These are phyloP conservation scores for Cnidoscolus chayamansa DNA, from an alignment of 441 rosid species.

Conservation along the genomic window DNA sequence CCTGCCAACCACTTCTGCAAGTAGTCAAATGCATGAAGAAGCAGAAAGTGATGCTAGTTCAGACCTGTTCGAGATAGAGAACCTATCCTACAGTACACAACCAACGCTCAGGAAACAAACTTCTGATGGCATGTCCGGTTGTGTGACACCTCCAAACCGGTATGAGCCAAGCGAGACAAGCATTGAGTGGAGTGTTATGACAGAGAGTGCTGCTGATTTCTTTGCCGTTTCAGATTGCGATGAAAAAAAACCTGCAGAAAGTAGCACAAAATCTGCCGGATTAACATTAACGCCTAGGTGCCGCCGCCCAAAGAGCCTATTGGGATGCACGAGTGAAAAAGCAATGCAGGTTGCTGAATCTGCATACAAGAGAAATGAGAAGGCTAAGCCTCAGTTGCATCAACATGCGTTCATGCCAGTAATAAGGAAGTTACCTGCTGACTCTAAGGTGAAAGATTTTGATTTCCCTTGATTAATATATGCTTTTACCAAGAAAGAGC, in stretches of 20 bases:
- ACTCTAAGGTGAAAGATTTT: slow-evolving; percentile 38
- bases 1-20: slow-evolving; percentile 33
- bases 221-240: slow-evolving; percentile 47
- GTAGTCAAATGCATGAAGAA: slow-evolving; percentile 44
- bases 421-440: slow-evolving; percentile 35
- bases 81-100: slow-evolving; percentile 39
- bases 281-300: slow-evolving; percentile 12
- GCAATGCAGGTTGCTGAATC: slow-evolving; percentile 54
- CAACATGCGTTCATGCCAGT: slow-evolving; percentile 28
- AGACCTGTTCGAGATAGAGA: slow-evolving; percentile 86
- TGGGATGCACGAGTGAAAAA: slow-evolving; percentile 67
- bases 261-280: slow-evolving; percentile 15
- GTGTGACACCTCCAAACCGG: slow-evolving; percentile 25
- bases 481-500: not conserved
- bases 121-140: slow-evolving; percentile 38
- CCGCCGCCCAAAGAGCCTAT: slow-evolving; percentile 35
- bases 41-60: slow-evolving; percentile 70
- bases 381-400: slow-evolving; percentile 29
- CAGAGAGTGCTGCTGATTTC: slow-evolving; percentile 70
- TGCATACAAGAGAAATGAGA: slow-evolving; percentile 34
- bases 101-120: slow-evolving; percentile 31
- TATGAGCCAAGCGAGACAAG: slow-evolving; percentile 65
- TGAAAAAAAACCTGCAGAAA: slow-evolving; percentile 33
- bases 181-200: slow-evolving; percentile 78
- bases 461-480: slow-evolving; percentile 38